Base-by-base conservation (phyloP, 108 stramenopile genomes). In the Nannochloropsis salina region DNA sequence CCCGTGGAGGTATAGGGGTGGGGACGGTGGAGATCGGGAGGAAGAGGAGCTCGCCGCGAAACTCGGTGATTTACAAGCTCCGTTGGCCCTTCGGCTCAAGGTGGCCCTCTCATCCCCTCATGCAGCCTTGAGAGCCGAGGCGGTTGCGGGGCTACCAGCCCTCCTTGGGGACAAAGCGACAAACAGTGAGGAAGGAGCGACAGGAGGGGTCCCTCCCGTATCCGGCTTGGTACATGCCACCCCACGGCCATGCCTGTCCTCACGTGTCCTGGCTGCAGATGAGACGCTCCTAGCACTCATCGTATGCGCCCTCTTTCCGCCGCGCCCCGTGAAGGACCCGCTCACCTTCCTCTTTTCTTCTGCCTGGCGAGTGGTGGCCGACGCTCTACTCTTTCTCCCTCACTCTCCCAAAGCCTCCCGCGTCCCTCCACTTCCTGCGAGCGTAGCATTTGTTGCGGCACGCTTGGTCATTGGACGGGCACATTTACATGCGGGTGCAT, bases 321-420 rank as follows among this genome's bases (percentile, higher is more conserved):
- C 61, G 3, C 3, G 20, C 61, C 61, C 61, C 61, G 61, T n/a
- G 3, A 15, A 74, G n/a, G 61, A 74, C 61, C 61, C 61, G 61
- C 3, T 74, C 20, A 15, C 61, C 61, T 74, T 74, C 61, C 61
- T 74, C n/a, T 15, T 74, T n/a, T 74, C 61, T 74, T n/a, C 61
- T 74, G 61, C 61, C 3, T 74, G 61, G 61, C 61, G 61, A 4
- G 61, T 74, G 20, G 20, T 74, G 4, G 61, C 61, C 61, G 61
- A 74, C n/a, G 61, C 61, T n/a, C n/a, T 74, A n/a, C 61, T 74
- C 61, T n/a, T 74, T 6, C 61, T 74, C 61, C 61, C 61, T n/a
- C n/a, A 15, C 61, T n/a, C 15, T n/a, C 61, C 61, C 61, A 74
- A 74, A n/a, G 61, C 61, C 61, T 74, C 61, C 20, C 61, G n/a